Evolutionary conservation across 2,329 filamentous ascomycete species (phyloP).

Genomic region (Colletotrichum sp.): DNA sequence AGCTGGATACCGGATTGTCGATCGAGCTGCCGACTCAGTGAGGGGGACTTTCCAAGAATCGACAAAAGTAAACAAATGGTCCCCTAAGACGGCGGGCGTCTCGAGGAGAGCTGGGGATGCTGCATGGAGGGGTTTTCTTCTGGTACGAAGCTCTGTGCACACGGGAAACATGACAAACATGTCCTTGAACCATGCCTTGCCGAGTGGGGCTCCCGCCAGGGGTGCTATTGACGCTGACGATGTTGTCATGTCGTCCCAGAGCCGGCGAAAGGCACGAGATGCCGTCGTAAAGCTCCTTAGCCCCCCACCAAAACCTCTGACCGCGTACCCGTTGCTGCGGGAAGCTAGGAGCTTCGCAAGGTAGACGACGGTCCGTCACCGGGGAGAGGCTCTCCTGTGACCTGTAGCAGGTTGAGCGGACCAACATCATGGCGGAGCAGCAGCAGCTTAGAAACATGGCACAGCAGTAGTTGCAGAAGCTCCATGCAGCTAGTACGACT

Average conservation of each 20-base stretch:
- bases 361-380: background rate
- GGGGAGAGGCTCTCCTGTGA: background rate
- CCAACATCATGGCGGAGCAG: slow-evolving; percentile 9
- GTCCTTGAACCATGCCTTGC: slow-evolving; percentile 2
- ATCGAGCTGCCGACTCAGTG: background rate
- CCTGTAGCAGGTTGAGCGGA: background rate
- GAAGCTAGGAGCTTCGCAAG: slow-evolving; percentile 1
- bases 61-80: slow-evolving; percentile 20
- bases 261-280: background rate
- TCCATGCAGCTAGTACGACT: slow-evolving; percentile 2
- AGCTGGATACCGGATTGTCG: background rate
- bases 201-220: background rate
- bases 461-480: slow-evolving; percentile 6
- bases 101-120: slow-evolving; percentile 12
- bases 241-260: slow-evolving; percentile 11
- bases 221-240: background rate
- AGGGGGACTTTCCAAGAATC: slow-evolving; percentile 5
- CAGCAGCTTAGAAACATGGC: slow-evolving; percentile 10
- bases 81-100: slow-evolving; percentile 14
- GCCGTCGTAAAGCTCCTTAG: background rate
- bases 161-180: slow-evolving; percentile 12
- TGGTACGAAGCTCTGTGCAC: slow-evolving; percentile 7
- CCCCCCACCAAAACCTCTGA: background rate
- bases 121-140: slow-evolving; percentile 12
- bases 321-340: background rate